Percentiles rank a stretch among this genome's conserved stretches.
These are phyloP conservation scores for Wallacemonas sp. DNA, from an alignment of 208 protist species.

Conservation along the genomic window DNA sequence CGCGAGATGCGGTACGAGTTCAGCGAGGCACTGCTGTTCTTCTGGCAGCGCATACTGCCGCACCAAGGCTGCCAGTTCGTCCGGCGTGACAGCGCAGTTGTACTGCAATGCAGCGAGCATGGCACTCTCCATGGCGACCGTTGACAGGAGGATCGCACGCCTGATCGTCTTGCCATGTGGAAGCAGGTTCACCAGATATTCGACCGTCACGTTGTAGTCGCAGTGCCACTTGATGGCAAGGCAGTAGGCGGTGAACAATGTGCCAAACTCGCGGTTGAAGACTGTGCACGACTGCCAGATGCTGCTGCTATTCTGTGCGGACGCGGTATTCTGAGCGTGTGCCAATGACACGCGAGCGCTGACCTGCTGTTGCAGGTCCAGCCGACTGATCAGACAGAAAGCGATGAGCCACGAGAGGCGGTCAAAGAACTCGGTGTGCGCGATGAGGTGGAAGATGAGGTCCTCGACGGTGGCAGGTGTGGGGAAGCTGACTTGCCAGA, in stretches of 20 bases:
- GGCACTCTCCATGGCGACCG: slow-evolving; percentile 26
- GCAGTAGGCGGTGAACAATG: slow-evolving; percentile 63
- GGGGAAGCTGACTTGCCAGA: slow-evolving; percentile 33
- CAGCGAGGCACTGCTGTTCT: background rate
- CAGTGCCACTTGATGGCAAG: slow-evolving; percentile 80
- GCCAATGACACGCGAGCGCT: background rate
- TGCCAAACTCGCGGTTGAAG: slow-evolving; percentile 23
- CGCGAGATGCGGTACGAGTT: background rate
- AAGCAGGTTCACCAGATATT: slow-evolving; percentile 54
- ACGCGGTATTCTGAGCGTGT: background rate
- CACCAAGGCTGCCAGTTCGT: slow-evolving; percentile 39
- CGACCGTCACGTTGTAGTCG: slow-evolving; percentile 59
- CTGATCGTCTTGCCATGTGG: slow-evolving; percentile 27
- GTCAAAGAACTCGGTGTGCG: slow-evolving; percentile 50
- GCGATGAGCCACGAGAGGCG: slow-evolving; percentile 67
- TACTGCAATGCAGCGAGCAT: slow-evolving; percentile 49
- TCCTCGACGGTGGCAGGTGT: slow-evolving; percentile 23
- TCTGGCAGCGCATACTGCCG: slow-evolving; percentile 28
- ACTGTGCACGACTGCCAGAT: slow-evolving; percentile 13
- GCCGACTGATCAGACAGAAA: slow-evolving; percentile 48
- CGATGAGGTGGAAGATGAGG: slow-evolving; percentile 68
- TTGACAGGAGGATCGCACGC: slow-evolving; percentile 18
- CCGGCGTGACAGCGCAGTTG: slow-evolving; percentile 41
- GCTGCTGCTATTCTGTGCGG: background rate
- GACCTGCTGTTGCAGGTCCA: background rate